Conservation (phyloP, 306 rosid species). For the Acacia confusa region DNA sequence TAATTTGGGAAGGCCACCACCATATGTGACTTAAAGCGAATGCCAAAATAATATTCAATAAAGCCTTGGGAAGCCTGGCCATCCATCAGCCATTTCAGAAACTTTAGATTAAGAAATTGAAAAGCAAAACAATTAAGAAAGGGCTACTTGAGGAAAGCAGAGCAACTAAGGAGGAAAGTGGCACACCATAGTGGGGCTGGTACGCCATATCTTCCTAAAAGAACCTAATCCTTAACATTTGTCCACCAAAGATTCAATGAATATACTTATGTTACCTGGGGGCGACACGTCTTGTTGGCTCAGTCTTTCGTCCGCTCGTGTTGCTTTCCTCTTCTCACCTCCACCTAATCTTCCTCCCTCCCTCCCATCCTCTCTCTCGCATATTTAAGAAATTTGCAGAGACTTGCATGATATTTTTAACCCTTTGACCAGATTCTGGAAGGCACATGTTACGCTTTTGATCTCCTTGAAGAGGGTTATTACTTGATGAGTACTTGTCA, state of each 20-base stretch:
- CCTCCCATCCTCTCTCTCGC: neutral
- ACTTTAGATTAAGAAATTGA: neutral
- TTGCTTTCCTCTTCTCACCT: neutral
- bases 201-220: neutral
- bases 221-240: neutral
- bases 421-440: neutral
- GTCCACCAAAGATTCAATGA: neutral
- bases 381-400: neutral
- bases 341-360: neutral
- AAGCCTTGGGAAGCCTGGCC: neutral
- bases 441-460: neutral
- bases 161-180: neutral
- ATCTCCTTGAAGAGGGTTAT: neutral
- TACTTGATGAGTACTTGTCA: neutral
- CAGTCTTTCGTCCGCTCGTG: neutral
- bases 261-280: neutral
- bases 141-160: neutral
- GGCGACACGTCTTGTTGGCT: neutral
- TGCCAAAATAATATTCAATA: neutral
- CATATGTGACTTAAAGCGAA: neutral
- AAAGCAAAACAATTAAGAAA: neutral
- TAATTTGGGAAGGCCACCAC: slow-evolving; percentile 7
- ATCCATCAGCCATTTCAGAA: neutral
- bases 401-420: neutral
- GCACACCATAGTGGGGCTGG: neutral